A percentile compares a stretch with the other conserved stretches of the same genome.
These are phyloP conservation scores for Flaveria floridana DNA, from an alignment of 140 eudicot species.

Conservation along the genomic window DNA sequence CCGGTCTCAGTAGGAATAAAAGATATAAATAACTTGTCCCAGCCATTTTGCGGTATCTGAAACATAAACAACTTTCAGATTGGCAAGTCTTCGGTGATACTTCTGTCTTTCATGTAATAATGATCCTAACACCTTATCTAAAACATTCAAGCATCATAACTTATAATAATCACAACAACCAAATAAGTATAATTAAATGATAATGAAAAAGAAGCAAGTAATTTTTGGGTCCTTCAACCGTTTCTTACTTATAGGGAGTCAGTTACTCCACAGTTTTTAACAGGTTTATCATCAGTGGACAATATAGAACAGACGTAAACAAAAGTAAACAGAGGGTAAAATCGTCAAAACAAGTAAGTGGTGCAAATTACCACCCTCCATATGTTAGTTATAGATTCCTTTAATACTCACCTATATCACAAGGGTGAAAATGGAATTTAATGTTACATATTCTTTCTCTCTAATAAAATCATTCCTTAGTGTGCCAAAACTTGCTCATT, in stretches of 20 bases:
- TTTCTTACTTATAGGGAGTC: not conserved
- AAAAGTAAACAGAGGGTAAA: not conserved
- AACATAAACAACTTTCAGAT: conserved; percentile 15
- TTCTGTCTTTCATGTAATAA: not conserved
- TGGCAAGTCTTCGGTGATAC: not conserved
- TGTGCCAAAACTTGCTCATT: conserved; percentile 17
- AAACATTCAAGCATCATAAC: conserved; percentile 16
- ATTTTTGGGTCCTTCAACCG: not conserved
- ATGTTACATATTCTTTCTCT: not conserved
- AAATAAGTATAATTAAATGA: not conserved
- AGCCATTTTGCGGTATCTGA: conserved; percentile 93
- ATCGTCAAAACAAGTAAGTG: not conserved
- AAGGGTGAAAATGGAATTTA: not conserved
- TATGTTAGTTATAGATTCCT: not conserved
- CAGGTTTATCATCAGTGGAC: not conserved
- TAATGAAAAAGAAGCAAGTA: not conserved
- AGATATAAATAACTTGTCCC: conserved; percentile 90
- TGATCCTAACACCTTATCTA: not conserved
- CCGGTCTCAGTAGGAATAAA: conserved; percentile 85
- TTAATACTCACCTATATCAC: not conserved
- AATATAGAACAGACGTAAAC: not conserved
- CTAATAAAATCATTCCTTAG: not conserved
- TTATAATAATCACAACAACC: not conserved
- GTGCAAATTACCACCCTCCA: not conserved
- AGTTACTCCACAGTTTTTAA: not conserved